phyloP scores from a whole-genome alignment of 2,329 filamentous ascomycete species.

The Scorias spongiosa region DNA sequence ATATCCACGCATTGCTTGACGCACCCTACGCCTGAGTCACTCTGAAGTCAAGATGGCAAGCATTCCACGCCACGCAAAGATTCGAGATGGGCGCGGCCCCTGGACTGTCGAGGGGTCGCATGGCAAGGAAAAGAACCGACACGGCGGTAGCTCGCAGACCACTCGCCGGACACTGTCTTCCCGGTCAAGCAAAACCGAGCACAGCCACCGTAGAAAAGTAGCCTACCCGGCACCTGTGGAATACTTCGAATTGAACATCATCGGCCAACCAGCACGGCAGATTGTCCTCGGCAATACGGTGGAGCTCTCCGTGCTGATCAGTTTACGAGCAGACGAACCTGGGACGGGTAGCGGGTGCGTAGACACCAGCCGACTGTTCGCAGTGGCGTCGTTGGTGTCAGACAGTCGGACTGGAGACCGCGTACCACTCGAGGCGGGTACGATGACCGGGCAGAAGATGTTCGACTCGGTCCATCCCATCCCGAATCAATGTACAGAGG shows the following conservation, averaged over 20 bases:
- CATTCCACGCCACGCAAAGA: background rate
- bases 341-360: conserved; percentile 9
- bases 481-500: conserved; percentile 12
- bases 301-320: conserved; percentile 17
- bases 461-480: conserved; percentile 19
- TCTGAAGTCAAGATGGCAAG: background rate
- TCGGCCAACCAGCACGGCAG: conserved; percentile 13
- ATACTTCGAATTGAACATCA: conserved; percentile 17
- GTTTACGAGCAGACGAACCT: conserved; percentile 11
- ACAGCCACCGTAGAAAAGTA: background rate
- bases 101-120: background rate
- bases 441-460: conserved; percentile 18
- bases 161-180: background rate
- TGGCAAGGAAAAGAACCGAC: background rate
- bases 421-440: conserved; percentile 13
- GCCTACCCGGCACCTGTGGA: background rate
- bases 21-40: too few relatives aligned
- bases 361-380: conserved; percentile 16
- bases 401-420: conserved; percentile 15
- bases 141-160: background rate
- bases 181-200: background rate
- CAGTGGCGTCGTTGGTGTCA: conserved; percentile 15
- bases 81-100: background rate
- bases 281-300: conserved; percentile 15
- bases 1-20: too few relatives aligned